These are phyloP conservation scores for Niebla homalea DNA, from an alignment of 495 filamentous ascomycete species.

Conservation along the genomic window DNA sequence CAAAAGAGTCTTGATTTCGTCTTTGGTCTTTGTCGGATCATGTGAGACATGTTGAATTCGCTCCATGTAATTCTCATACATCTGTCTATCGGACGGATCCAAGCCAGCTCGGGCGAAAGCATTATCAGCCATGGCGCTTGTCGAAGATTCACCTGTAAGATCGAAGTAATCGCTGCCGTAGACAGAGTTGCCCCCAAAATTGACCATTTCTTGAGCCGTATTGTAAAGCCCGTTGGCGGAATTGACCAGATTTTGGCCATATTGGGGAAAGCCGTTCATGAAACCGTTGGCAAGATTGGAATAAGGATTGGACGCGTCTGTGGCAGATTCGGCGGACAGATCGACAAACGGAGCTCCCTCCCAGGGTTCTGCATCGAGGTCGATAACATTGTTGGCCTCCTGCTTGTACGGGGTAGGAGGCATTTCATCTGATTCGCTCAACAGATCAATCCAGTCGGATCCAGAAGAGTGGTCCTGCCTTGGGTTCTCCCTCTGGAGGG, in stretches of 20 bases:
- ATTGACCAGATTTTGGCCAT: slow-evolving; percentile 6
- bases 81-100: slow-evolving; percentile 10
- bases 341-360: background rate
- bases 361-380: background rate
- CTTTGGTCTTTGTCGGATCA: slow-evolving; percentile 44
- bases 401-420: background rate
- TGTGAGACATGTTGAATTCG: slow-evolving; percentile 23
- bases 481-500: background rate
- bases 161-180: slow-evolving; percentile 3
- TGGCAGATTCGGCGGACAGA: background rate
- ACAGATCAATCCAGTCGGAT: background rate
- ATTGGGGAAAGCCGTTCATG: background rate
- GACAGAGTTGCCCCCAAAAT: slow-evolving; percentile 4
- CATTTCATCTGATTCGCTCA: background rate
- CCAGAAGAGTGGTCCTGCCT: too few relatives aligned
- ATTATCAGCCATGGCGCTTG: slow-evolving; percentile 2
- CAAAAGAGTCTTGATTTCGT: slow-evolving; percentile 55
- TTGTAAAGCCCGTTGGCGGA: slow-evolving; percentile 9
- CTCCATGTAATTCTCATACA: slow-evolving; percentile 16
- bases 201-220: slow-evolving; percentile 8
- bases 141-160: background rate
- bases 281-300: background rate
- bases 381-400: background rate
- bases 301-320: background rate
- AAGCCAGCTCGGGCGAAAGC: slow-evolving; percentile 6